Conservation (phyloP, 2,329 filamentous ascomycete genomes). For the Microdochium nivale region DNA sequence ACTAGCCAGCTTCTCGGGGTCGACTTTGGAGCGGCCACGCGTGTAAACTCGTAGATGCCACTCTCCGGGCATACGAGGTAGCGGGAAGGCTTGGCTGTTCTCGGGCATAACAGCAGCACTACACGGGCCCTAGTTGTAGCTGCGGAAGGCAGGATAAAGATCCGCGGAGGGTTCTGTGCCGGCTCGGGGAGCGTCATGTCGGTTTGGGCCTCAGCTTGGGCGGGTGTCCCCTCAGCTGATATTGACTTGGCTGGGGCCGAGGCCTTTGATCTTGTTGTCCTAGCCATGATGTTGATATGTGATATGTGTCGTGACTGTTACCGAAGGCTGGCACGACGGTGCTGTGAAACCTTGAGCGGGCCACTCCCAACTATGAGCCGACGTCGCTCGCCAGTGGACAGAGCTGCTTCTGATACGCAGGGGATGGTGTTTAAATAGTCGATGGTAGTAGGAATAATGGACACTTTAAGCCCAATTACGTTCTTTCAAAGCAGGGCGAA, state of each 20-base stretch:
- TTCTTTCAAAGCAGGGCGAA: too few species aligned
- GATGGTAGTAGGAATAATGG: too few species aligned
- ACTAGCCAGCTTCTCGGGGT: constrained; percentile 56
- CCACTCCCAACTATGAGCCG: too few species aligned
- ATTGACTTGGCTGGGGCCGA: constrained; percentile 17
- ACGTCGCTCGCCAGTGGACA: too few species aligned
- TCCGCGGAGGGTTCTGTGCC: constrained; percentile 35
- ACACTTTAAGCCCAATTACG: too few species aligned
- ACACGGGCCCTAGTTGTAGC: constrained; percentile 46
- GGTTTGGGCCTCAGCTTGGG: constrained; percentile 7
- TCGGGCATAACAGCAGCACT: constrained; percentile 51
- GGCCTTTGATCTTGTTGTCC: constrained; percentile 37
- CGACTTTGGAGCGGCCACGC: constrained; percentile 41
- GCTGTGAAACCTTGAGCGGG: too few species aligned
- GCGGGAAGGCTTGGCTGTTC: constrained; percentile 43
- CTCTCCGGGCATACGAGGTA: constrained; percentile 54
- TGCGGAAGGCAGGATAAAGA: constrained; percentile 54
- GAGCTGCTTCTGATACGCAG: too few species aligned
- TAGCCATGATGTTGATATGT: constrained; percentile 29
- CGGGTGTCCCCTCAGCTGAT: constrained; percentile 11
- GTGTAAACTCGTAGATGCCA: constrained; percentile 59
- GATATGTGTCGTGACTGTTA: too few species aligned
- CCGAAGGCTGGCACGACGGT: too few species aligned
- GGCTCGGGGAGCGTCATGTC: constrained; percentile 24
- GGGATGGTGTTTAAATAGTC: too few species aligned